phyloP scores from a whole-genome alignment of 1,139 yeast species.

The Arxiozyma heterogenica region DNA sequence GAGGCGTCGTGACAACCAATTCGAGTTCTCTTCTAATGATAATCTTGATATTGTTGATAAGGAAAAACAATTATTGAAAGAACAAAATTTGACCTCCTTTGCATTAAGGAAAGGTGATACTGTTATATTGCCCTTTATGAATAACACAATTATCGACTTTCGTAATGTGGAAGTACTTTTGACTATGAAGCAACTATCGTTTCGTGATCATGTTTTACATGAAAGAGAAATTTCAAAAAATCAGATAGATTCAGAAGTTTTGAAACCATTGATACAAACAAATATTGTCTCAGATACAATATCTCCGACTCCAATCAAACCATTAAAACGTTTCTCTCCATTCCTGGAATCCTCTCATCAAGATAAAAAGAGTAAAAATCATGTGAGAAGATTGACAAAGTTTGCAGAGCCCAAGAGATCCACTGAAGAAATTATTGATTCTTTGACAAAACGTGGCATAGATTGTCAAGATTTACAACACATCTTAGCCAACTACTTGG shows the following conservation, averaged over 20 bases:
- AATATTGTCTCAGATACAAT: not conserved
- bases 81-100: conserved; percentile 40
- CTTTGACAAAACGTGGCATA: conserved; percentile 4
- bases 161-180: conserved; percentile 30
- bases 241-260: not conserved
- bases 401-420: not conserved
- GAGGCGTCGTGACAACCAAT: not conserved
- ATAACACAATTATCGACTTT: conserved; percentile 48
- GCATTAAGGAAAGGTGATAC: conserved; percentile 47
- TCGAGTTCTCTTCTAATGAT: conserved; percentile 5
- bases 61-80: conserved; percentile 16
- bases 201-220: not conserved
- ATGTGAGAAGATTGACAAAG: not conserved
- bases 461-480: conserved; percentile 42
- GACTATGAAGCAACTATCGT: conserved; percentile 7
- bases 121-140: conserved; percentile 46
- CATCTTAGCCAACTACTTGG: conserved; percentile 72
- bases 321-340: not conserved
- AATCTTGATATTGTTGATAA: not conserved
- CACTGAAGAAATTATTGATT: conserved; percentile 6
- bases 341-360: not conserved
- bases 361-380: not conserved
- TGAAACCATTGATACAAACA: not conserved
- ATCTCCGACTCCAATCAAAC: not conserved
- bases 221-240: not conserved